A percentile compares a stretch with the other conserved stretches of the same genome.
These are phyloP conservation scores for Pyrrhoderma noxium DNA, from an alignment of 1,284 basidiomycete genomes.

Conservation along the genomic window DNA sequence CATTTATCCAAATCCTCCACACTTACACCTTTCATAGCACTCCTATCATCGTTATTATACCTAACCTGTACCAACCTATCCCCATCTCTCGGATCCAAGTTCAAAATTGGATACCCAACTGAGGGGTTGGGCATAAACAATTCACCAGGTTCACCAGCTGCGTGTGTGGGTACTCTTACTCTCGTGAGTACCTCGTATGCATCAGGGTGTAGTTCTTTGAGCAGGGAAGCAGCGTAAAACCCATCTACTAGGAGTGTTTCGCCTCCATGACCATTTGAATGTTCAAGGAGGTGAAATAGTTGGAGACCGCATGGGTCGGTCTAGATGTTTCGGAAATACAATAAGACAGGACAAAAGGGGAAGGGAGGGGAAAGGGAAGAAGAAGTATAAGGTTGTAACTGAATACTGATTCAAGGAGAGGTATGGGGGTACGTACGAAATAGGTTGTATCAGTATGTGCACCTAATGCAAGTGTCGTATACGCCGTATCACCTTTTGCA, in stretches of 20 bases:
- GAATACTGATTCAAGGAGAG: no score
- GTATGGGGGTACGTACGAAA: constrained; percentile 68
- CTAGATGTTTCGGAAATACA: constrained; percentile 35
- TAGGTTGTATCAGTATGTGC: constrained; percentile 97
- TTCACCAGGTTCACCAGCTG: constrained; percentile 69
- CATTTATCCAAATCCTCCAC: constrained; percentile 61
- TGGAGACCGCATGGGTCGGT: constrained; percentile 92
- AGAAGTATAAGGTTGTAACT: no score
- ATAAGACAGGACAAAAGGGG: constrained; percentile 4
- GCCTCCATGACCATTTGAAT: constrained; percentile 78
- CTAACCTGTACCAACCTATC: constrained; percentile 71
- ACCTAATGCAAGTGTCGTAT: constrained; percentile 81
- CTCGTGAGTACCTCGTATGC: constrained; percentile 68
- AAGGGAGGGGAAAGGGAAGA: no score
- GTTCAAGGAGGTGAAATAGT: constrained; percentile 89
- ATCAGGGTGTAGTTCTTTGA: constrained; percentile 68
- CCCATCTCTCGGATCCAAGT: constrained; percentile 55
- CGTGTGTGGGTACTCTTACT: constrained; percentile 75
- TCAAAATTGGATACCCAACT: constrained; percentile 59
- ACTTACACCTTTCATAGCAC: constrained; percentile 60
- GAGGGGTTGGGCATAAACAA: constrained; percentile 57
- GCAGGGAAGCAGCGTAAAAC: constrained; percentile 80
- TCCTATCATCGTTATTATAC: constrained; percentile 96
- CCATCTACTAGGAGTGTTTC: constrained; percentile 90
- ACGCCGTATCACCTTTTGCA: constrained; percentile 55